Conservation (phyloP, 179 eudicot species). For the Monotropa hypopitys region DNA sequence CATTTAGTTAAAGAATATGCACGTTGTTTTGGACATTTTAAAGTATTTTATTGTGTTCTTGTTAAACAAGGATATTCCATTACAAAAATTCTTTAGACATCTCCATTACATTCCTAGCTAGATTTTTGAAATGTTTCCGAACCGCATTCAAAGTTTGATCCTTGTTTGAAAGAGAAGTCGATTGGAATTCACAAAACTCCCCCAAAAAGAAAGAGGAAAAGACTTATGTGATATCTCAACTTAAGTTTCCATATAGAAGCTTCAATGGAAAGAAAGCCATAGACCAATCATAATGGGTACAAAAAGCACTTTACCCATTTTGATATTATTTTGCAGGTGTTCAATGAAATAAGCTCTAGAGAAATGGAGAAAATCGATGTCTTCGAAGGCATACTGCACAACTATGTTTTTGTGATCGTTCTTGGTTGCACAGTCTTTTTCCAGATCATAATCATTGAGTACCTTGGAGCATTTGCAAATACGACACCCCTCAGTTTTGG, state of each 20-base stretch:
- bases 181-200: neutral
- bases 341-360: slow-evolving; percentile 79
- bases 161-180: neutral
- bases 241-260: neutral
- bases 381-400: slow-evolving; percentile 43
- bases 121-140: neutral
- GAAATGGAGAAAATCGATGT: slow-evolving; percentile 82
- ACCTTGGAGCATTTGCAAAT: slow-evolving; percentile 50
- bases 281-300: neutral
- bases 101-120: neutral
- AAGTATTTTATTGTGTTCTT: neutral
- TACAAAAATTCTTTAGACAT: neutral
- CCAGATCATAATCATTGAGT: slow-evolving; percentile 57
- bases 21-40: neutral
- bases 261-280: neutral
- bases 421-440: slow-evolving; percentile 41
- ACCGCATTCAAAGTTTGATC: neutral
- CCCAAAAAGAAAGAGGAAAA: neutral
- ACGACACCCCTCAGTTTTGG: slow-evolving; percentile 48
- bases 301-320: neutral
- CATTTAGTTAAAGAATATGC: neutral
- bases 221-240: neutral
- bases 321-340: slow-evolving; percentile 32
- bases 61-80: no score
- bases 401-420: slow-evolving; percentile 49